Base-by-base conservation (phyloP, 768 basidiomycete genomes). In the Mycena crocata region DNA sequence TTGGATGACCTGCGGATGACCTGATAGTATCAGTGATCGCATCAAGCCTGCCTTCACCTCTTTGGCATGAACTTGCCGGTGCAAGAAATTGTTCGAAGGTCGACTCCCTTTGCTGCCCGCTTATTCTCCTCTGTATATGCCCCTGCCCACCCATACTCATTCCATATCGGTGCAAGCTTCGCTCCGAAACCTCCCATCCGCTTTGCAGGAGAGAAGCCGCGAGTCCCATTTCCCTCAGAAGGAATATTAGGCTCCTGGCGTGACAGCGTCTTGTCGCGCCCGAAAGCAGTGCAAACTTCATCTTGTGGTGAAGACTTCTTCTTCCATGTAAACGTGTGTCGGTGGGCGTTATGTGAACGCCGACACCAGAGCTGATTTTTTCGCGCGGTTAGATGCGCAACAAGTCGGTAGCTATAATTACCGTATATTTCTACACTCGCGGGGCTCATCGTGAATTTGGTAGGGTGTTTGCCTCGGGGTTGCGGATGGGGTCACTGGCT, bases 401-500 rank as follows among this genome's bases (percentile, higher is more conserved):
- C 34, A 56, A 60, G 63, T 70, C 68, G 64, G 68, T 69, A 56
- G 46, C 40, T 63, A 49, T n/a, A 8, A 8, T 28, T 21, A 7
- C 23, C 54, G 37, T 61, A 30, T 50, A 31, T 57, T 23, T 7
- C 42, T 17, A 17, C 15, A 5, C 48, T 19, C 1, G 42, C 10
- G 26, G 21, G 26, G 32, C 49, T 57, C 45, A 62, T 26, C 44
- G 24, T 31, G 37, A 23, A 58, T 39, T 52, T 26, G 26, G 12
- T 23, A 87, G 87, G 87, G 87, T 10, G 66, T 86, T 23, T 83
- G 85, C 6, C 74, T 92, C 28, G 89, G 89, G 30, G 82, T 92
- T 1, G 88, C 90, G 19, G 90, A 92, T 68, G 90, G 90, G 17
- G 89, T 91, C 1, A 90, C 90, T 5, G 90, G 89, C 23, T 92